These are phyloP conservation scores for Pelargonium hybrid DNA, from an alignment of 441 rosid genomes.

Conservation along the genomic window DNA sequence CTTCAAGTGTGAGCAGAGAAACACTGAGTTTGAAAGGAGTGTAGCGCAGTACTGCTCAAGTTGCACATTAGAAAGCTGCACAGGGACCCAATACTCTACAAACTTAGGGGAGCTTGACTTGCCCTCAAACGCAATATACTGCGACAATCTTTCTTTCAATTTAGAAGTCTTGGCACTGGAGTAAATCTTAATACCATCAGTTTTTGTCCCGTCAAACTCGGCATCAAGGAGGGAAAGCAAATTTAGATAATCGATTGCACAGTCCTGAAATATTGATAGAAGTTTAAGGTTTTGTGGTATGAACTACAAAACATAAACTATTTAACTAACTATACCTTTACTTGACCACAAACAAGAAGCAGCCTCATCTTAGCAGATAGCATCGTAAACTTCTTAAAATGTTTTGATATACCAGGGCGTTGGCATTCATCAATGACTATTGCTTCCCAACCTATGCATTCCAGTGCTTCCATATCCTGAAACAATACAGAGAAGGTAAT, in stretches of 20 bases:
- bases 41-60: conserved; percentile 82
- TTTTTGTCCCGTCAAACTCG: conserved; percentile 9
- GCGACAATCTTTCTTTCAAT: conserved; percentile 35
- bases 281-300: neutral
- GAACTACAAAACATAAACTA: neutral
- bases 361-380: conserved; percentile 33
- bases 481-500: conserved; percentile 6
- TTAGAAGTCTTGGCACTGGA: conserved; percentile 16
- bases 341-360: conserved; percentile 33
- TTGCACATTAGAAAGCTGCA: conserved; percentile 61
- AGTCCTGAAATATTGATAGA: conserved; percentile 32
- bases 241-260: conserved; percentile 23
- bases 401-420: conserved; percentile 17
- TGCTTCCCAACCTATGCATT: conserved; percentile 37
- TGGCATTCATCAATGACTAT: conserved; percentile 46
- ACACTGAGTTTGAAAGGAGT: conserved; percentile 42
- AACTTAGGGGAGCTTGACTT: conserved; percentile 40
- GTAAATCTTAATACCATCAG: conserved; percentile 17
- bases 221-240: conserved; percentile 29
- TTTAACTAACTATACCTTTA: conserved; percentile 31
- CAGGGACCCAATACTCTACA: conserved; percentile 89
- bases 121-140: conserved; percentile 31
- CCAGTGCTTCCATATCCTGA: conserved; percentile 38
- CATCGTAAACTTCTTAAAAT: conserved; percentile 30
- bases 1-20: conserved; percentile 52